These are phyloP conservation scores for Aspergillus ostianus DNA, from an alignment of 495 filamentous ascomycete genomes.

Conservation along the genomic window DNA sequence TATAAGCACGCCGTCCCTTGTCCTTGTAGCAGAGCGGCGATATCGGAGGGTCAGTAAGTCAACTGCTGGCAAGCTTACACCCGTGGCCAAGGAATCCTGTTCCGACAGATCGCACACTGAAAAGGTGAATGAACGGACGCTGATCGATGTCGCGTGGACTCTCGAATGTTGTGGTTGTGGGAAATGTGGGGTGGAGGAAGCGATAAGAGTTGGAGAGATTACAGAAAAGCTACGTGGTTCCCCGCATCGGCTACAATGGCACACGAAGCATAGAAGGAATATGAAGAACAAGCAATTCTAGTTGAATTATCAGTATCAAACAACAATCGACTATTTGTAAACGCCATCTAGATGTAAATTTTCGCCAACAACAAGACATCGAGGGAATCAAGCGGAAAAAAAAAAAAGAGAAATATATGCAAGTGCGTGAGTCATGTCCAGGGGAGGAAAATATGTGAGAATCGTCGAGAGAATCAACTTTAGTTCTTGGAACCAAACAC, in stretches of 20 bases:
- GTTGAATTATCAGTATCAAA: neutral
- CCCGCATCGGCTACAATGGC: neutral
- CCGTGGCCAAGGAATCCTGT: neutral
- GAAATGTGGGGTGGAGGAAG: neutral
- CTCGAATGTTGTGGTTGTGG: too few species aligned
- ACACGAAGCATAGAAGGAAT: neutral
- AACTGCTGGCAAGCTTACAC: neutral
- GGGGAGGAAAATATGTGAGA: slow-evolving; percentile 7
- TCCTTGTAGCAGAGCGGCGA: neutral
- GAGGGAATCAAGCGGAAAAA: slow-evolving; percentile 11
- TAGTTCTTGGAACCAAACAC: slow-evolving; percentile 23
- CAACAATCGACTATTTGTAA: slow-evolving; percentile 20
- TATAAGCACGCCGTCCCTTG: neutral
- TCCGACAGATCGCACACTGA: neutral
- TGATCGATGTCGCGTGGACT: too few species aligned
- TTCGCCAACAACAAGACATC: slow-evolving; percentile 6
- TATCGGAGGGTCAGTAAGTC: neutral
- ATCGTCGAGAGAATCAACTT: neutral
- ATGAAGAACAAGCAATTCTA: neutral
- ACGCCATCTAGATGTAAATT: slow-evolving; percentile 31
- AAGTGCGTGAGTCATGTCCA: slow-evolving; percentile 6
- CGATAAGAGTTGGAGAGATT: neutral
- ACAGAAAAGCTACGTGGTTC: neutral
- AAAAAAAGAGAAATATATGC: slow-evolving; percentile 11
- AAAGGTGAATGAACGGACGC: too few species aligned